A percentile compares a stretch with the other conserved stretches of the same genome.
These are phyloP conservation scores for Amanita jacksonii DNA, from an alignment of 768 basidiomycete genomes.

Conservation along the genomic window DNA sequence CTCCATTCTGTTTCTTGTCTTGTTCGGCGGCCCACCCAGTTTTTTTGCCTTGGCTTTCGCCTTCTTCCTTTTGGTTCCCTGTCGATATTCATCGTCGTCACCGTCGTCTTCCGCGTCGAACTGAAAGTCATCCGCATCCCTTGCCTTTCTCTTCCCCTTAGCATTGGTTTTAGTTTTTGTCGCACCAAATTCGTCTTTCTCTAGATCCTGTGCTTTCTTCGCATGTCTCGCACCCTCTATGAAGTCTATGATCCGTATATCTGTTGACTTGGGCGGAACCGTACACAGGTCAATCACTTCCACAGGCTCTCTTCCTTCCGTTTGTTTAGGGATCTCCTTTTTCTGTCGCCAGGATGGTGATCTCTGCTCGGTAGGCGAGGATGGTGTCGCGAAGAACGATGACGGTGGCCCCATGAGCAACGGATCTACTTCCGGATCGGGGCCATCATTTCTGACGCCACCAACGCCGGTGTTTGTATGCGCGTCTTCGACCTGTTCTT, in stretches of 20 bases:
- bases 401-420: conserved; percentile 22
- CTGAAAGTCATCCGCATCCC: conserved; percentile 9
- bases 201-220: conserved; percentile 9
- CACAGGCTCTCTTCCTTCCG: conserved; percentile 8
- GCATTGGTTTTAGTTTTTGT: conserved; percentile 16
- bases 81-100: too few species aligned
- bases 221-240: conserved; percentile 4
- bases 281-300: conserved; percentile 23
- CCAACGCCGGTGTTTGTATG: conserved; percentile 5
- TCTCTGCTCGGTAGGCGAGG: conserved; percentile 22
- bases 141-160: conserved; percentile 12
- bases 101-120: not conserved
- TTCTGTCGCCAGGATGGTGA: not conserved
- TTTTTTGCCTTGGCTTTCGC: conserved; percentile 14
- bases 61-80: conserved; percentile 13
- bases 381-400: conserved; percentile 38
- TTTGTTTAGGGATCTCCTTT: not conserved
- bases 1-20: conserved; percentile 17
- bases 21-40: conserved; percentile 21
- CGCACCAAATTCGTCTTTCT: conserved; percentile 18
- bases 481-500: conserved; percentile 14
- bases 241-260: not conserved
- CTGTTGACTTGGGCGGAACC: conserved; percentile 16
- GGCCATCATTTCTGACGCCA: conserved; percentile 4
- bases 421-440: conserved; percentile 9